phyloP scores from a whole-genome alignment of 352 stramenopile genomes.

The Phytophthora hibernalis region DNA sequence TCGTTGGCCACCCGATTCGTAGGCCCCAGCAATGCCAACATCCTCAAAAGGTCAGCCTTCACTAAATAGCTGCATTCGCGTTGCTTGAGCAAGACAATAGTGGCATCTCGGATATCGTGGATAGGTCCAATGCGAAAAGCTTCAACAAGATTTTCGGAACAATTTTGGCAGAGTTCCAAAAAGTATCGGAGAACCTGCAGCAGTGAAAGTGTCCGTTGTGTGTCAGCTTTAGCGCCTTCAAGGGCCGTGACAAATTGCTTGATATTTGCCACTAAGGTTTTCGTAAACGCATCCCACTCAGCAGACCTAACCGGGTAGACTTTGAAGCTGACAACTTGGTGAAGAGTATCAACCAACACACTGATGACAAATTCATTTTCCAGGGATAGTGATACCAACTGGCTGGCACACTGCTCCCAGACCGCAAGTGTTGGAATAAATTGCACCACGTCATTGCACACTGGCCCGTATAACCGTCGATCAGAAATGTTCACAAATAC shows the following conservation, averaged over 20 bases:
- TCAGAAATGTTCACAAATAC: conserved; percentile 46
- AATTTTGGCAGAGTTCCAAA: conserved; percentile 50
- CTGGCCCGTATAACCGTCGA: conserved; percentile 36
- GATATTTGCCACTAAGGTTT: conserved; percentile 48
- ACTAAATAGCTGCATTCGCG: conserved; percentile 57
- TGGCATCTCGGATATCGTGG: conserved; percentile 43
- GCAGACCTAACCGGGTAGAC: conserved; percentile 39
- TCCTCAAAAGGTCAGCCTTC: conserved; percentile 62
- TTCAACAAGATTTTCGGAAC: conserved; percentile 39
- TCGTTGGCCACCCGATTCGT: conserved; percentile 10
- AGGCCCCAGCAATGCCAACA: conserved; percentile 47
- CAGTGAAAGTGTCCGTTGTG: conserved; percentile 45
- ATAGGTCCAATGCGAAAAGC: conserved; percentile 44
- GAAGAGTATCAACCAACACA: conserved; percentile 47
- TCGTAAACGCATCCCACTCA: conserved; percentile 59
- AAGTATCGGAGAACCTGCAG: conserved; percentile 56
- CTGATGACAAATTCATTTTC: conserved; percentile 43
- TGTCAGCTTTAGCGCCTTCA: conserved; percentile 24
- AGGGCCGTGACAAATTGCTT: conserved; percentile 53
- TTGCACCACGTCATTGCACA: conserved; percentile 56
- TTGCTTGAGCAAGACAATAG: conserved; percentile 48
- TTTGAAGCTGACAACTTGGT: conserved; percentile 44
- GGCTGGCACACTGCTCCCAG: conserved; percentile 46
- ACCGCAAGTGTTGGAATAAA: conserved; percentile 50
- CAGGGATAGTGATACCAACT: conserved; percentile 42